Base-by-base conservation (phyloP, 441 rosid species). In the Adansonia rubrostipa region DNA sequence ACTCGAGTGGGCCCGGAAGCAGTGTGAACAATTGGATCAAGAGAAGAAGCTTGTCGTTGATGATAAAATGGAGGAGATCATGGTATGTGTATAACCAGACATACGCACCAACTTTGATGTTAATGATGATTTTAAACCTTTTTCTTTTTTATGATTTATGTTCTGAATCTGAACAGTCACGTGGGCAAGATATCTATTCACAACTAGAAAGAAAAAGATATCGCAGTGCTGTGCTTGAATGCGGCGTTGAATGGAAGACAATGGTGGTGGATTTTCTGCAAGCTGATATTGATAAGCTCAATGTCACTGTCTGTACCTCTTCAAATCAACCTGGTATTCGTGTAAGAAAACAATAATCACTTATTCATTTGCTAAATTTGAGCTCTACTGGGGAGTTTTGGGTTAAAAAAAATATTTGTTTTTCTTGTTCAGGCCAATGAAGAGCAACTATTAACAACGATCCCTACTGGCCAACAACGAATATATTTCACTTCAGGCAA, bases 221-320 rank as follows among this genome's bases (percentile, higher is more conserved):
- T 10, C 53, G 33, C 71, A 19, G 45, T 44, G 54, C 71, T 17
- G 7, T 19, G 4, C 53, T 67, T 44, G n/a, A 5, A 67, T 10
- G 9, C 33, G 71, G 28, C 53, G 28, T 67, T 4, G 71, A 67
- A 44, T 67, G 71, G 71, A 44, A 17, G 71, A 19, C 24, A 17
- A 44, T 67, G 71, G 33, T 67, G 15, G 51, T 67, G 7, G n/a
- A 48, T 67, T 44, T 67, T 67, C 53, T 67, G 15, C 71, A 44
- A 5, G 53, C 53, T 2, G 33, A 53, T 17, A 20, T 67, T 0
- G 50, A 65, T 40, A 65, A 40, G 24, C 48, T 40, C 3, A n/a
- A 40, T 65, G 22, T 7, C 48, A 40, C 10, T 6, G 45, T 13
- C 50, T 15, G 4, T 63, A 14, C 19, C 68, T 40, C 70, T n/a